A percentile compares a stretch with the other conserved stretches of the same genome.
Conservation (phyloP, 2,329 filamentous ascomycete genomes). For the Pseudocercospora crystallina region DNA sequence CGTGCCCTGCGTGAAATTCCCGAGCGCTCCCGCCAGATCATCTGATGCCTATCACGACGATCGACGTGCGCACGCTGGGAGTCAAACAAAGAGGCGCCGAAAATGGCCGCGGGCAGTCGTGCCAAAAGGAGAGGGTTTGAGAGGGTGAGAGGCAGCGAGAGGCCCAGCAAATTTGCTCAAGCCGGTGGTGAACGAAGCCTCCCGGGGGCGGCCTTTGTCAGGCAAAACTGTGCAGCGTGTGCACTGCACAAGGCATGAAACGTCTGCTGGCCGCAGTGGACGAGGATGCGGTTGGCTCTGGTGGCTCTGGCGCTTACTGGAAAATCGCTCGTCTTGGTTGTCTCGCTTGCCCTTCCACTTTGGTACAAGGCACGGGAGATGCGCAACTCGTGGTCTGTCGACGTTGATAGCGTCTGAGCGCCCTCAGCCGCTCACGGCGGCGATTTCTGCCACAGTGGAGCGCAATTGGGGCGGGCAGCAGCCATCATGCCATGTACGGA, state of each 20-base stretch:
- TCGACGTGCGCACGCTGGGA: conserved; percentile 3
- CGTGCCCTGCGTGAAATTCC: neutral
- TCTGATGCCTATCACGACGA: conserved; percentile 9
- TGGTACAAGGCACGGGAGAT: neutral
- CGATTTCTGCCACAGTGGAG: conserved; percentile 3
- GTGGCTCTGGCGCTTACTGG: conserved; percentile 9
- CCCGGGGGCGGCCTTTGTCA: neutral
- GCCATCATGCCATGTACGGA: too few species aligned
- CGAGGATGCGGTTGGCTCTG: neutral
- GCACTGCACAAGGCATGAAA: conserved; percentile 2
- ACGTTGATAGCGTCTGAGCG: neutral
- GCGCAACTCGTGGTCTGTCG: neutral
- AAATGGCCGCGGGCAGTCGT: too few species aligned
- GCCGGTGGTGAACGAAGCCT: too few species aligned
- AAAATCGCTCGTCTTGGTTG: conserved; percentile 3
- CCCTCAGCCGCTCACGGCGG: neutral
- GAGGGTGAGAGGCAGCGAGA: neutral
- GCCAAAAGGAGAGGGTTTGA: neutral
- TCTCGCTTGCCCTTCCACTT: conserved; percentile 9
- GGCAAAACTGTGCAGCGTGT: too few species aligned
- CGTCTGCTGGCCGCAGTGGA: neutral
- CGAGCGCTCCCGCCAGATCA: conserved; percentile 6
- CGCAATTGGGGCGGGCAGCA: neutral
- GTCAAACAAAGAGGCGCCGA: conserved; percentile 1
- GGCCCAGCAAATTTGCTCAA: neutral